Base-by-base conservation (phyloP, 176 grass and related monocot genomes). In the Leersia perrieri region DNA sequence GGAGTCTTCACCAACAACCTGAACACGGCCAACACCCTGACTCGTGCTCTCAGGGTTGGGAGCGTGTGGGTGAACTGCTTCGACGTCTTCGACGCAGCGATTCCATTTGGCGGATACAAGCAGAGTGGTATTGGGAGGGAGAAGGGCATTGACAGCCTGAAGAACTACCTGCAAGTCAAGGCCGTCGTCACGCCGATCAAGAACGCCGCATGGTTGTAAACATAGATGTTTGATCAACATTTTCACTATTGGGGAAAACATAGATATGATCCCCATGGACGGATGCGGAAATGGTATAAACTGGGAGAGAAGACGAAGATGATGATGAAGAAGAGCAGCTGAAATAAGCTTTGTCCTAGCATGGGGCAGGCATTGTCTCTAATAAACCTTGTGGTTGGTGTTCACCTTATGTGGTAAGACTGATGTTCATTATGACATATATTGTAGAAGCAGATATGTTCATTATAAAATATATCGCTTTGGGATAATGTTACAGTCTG, bases 21-120 rank as follows among this genome's bases (percentile, higher is more conserved):
- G 35, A 76, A 93, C 76, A 95, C 96, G 0, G 96, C 96, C 69
- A 99, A 99, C 84, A 99, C 92, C 12, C 80, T 99, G 84, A 87
- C 73, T 0, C 90, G 93, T 0, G 90, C 92, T 0, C 84, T 99
- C 5, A 89, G 58, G 51, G 96, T 33, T 1, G 96, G 96, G 0
- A 87, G 87, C 0, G 75, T 99, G 30, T 99, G 96, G 96, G 80
- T 99, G 63, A 99, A 99, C 68, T 99, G 96, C 82, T 99, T 85
- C 0, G 90, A 95, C 33, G 12, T 99, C 47, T 99, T 99, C 0
- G 96, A 99, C 4, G 96, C 93, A 0, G 73, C 89, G 1, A 99
- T 99, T 70, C 96, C 96, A 15, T 95, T 99, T 9, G 96, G 96
- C 3, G 96, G 96, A 9, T 99, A 90, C 90, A 99, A 99, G 80